These are phyloP conservation scores for Cercospora sesami DNA, from an alignment of 2,329 filamentous ascomycete genomes.

Conservation along the genomic window DNA sequence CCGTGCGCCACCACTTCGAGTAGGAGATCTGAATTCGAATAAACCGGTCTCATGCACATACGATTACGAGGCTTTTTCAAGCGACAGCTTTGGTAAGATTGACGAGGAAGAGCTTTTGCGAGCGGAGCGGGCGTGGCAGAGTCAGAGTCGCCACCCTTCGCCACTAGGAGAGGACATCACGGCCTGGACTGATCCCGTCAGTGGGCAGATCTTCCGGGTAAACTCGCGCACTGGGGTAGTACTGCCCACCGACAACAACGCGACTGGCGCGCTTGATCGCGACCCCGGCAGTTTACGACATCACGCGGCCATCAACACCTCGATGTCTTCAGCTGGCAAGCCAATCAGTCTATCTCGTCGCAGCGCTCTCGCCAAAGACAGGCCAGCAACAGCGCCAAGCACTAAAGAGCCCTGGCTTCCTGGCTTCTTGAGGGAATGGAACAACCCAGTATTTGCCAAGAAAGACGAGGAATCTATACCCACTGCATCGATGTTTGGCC, in stretches of 20 bases:
- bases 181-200: slow-evolving; percentile 63
- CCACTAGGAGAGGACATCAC: slow-evolving; percentile 42
- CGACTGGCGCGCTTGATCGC: neutral
- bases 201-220: slow-evolving; percentile 53
- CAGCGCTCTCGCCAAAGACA: slow-evolving; percentile 8
- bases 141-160: neutral
- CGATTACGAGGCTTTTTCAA: slow-evolving; percentile 15
- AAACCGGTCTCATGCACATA: neutral
- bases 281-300: slow-evolving; percentile 7
- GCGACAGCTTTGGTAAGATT: slow-evolving; percentile 35
- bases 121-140: slow-evolving; percentile 13
- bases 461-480: slow-evolving; percentile 35
- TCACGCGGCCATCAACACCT: slow-evolving; percentile 29
- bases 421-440: slow-evolving; percentile 64
- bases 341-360: slow-evolving; percentile 39
- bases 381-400: neutral
- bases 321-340: slow-evolving; percentile 33
- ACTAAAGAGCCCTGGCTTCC: slow-evolving; percentile 56
- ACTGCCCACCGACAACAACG: slow-evolving; percentile 16
- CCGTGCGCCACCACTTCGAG: neutral
- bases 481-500: slow-evolving; percentile 27
- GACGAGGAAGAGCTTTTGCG: slow-evolving; percentile 28
- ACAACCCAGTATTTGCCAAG: slow-evolving; percentile 72
- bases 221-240: slow-evolving; percentile 58
- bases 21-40: neutral